Base-by-base conservation (phyloP, 164 flowering plant genomes). In the Houttuynia cordata region DNA sequence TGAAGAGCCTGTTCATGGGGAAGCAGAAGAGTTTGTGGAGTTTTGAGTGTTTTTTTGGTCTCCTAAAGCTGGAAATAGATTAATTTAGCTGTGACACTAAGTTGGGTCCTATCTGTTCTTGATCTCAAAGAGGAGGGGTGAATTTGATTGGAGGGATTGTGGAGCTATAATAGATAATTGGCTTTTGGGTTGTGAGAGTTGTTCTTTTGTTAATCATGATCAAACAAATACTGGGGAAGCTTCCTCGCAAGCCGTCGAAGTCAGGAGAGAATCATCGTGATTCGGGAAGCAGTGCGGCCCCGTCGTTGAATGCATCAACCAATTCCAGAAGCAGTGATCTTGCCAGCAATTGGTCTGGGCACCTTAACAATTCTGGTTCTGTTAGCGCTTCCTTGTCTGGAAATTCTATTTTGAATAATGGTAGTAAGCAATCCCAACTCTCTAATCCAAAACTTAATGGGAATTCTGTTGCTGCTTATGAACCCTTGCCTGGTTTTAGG, bases 401-500 rank as follows among this genome's bases (percentile, higher is more conserved):
- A 54, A 68, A 64, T 72, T 19, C 59, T 1, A 76, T 72, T 51
- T 45, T 58, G 22, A 68, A 65, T 67, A 64, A 58, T 24, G 74
- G 69, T 34, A 64, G 60, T 47, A 71, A 60, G 50, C 30, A 65
- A 45, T 39, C 65, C 34, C 66, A 55, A 24, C 63, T 40, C 19
- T 66, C 39, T 63, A 67, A 65, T 64, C 62, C 71, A 41, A 74
- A 67, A 56, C 30, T 53, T 57, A 78, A 78, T 73, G 82, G 78
- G 34, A 68, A 57, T 70, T 68, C 64, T 1, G 37, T 53, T 0
- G 18, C 57, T 21, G 56, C 67, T 0, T 85, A 80, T 70, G 88
- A 81, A 59, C 78, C 84, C 17, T 65, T 90, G 75, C 97, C 97
- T 8, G 67, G 64, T 50, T 85, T 90, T 53, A 79, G 78, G 66